Percentiles rank a stretch among this genome's conserved stretches.
phyloP scores from a whole-genome alignment of 352 stramenopile species.

The Phytophthora ramorum region DNA sequence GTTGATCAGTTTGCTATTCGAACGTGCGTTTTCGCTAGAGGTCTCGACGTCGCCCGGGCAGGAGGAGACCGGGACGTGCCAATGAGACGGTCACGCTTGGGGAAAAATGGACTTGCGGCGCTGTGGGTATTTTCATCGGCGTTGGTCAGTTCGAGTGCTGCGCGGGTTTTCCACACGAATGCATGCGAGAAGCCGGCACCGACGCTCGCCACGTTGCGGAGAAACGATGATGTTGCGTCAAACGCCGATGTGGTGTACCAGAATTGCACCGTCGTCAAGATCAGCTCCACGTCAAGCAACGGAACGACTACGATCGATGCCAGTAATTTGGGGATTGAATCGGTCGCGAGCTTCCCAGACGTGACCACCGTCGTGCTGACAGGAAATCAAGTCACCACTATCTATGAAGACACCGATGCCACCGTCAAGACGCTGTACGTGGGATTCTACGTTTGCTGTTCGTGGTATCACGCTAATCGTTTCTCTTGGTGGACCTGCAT shows the following conservation, averaged over 20 bases:
- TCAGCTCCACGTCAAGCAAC: constrained; percentile 33
- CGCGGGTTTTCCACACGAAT: constrained; percentile 12
- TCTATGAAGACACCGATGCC: constrained; percentile 32
- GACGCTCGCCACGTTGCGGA: constrained; percentile 30
- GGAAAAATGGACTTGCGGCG: constrained; percentile 4
- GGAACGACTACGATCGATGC: constrained; percentile 37
- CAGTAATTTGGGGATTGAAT: constrained; percentile 34
- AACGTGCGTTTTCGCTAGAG: constrained; percentile 21
- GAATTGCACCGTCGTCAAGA: constrained; percentile 39
- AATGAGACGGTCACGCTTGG: constrained; percentile 34
- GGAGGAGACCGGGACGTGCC: constrained; percentile 1
- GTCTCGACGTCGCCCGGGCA: constrained; percentile 11
- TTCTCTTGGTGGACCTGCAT: not conserved
- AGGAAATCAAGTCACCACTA: constrained; percentile 38
- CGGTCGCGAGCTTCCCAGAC: constrained; percentile 38
- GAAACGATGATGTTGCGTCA: constrained; percentile 11
- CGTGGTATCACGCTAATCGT: not conserved
- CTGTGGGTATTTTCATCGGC: constrained; percentile 16
- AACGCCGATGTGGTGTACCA: constrained; percentile 40
- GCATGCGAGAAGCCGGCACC: constrained; percentile 34
- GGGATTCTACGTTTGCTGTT: constrained; percentile 10
- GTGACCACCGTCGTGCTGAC: constrained; percentile 33
- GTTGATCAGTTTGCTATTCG: constrained; percentile 28
- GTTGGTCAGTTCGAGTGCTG: constrained; percentile 2
- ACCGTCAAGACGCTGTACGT: constrained; percentile 44